Evolutionary conservation across 2,329 filamentous ascomycete species (phyloP).

Genomic region (Trichocomaceae sp.): DNA sequence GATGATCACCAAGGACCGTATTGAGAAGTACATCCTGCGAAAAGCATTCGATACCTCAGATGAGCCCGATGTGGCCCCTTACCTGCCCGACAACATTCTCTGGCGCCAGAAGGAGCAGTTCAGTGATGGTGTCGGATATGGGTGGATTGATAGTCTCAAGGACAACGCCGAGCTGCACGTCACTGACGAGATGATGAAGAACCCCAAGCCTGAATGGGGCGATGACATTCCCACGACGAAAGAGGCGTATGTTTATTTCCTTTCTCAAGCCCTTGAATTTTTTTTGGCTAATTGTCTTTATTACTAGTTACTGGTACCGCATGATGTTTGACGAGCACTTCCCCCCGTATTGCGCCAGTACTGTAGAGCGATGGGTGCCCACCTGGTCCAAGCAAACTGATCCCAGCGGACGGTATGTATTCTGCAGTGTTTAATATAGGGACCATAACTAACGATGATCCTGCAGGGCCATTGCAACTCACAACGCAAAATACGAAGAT

Average conservation of each 20-base stretch:
- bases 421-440: not conserved
- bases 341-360: constrained; percentile 81
- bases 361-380: constrained; percentile 93
- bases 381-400: constrained; percentile 97
- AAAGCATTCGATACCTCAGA: constrained; percentile 94
- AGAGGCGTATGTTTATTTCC: constrained; percentile 63
- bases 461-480: constrained; percentile 65
- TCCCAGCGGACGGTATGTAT: constrained; percentile 74
- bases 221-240: constrained; percentile 89
- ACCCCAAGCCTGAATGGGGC: constrained; percentile 96
- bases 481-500: constrained; percentile 65
- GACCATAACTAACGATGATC: constrained; percentile 8
- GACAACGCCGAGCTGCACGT: constrained; percentile 85
- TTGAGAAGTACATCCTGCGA: constrained; percentile 97
- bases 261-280: not conserved
- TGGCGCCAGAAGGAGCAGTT: constrained; percentile 99
- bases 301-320: constrained; percentile 82
- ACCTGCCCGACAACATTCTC: constrained; percentile 92
- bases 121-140: constrained; percentile 95
- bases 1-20: constrained; percentile 81
- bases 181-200: constrained; percentile 96
- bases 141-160: constrained; percentile 97
- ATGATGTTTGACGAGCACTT: constrained; percentile 99
- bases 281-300: constrained; percentile 17
- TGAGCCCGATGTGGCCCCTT: constrained; percentile 71